These are phyloP conservation scores for Alternaria atra DNA, from an alignment of 2,329 filamentous ascomycete genomes.

Conservation along the genomic window DNA sequence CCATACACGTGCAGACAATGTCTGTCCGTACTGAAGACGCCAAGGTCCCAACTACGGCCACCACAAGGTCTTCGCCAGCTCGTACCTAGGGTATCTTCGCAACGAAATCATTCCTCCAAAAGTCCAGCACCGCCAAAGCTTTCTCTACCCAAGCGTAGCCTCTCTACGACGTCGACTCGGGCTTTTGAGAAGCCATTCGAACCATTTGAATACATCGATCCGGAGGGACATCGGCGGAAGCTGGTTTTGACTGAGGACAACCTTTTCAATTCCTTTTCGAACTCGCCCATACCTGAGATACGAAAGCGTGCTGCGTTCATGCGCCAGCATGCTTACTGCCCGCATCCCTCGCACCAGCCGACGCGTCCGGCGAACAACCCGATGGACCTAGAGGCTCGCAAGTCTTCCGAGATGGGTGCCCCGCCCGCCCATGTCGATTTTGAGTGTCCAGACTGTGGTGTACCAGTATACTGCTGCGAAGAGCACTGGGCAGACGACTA, in stretches of 20 bases:
- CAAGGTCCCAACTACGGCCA: slow-evolving; percentile 39
- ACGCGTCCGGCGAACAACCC: slow-evolving; percentile 74
- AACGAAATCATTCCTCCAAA: slow-evolving; percentile 48
- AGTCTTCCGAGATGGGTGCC: slow-evolving; percentile 63
- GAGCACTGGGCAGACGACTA: slow-evolving; percentile 97
- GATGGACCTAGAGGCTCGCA: slow-evolving; percentile 69
- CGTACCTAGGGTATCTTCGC: slow-evolving; percentile 33
- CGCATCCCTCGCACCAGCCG: slow-evolving; percentile 85
- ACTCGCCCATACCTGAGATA: slow-evolving; percentile 88
- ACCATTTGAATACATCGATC: slow-evolving; percentile 48
- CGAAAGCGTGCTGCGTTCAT: slow-evolving; percentile 89
- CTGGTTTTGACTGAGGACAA: slow-evolving; percentile 73
- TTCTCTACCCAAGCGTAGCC: slow-evolving; percentile 34
- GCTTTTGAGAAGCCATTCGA: slow-evolving; percentile 43
- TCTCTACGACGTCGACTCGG: slow-evolving; percentile 44
- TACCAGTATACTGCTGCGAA: slow-evolving; percentile 92
- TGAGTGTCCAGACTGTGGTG: slow-evolving; percentile 94
- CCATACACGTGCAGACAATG: slow-evolving; percentile 54
- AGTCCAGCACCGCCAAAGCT: slow-evolving; percentile 35
- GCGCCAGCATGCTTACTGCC: slow-evolving; percentile 90
- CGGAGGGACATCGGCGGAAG: slow-evolving; percentile 45
- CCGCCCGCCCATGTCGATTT: slow-evolving; percentile 86
- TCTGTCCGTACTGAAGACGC: slow-evolving; percentile 44
- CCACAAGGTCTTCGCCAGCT: slow-evolving; percentile 33
- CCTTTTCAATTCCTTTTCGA: slow-evolving; percentile 91